phyloP scores from a whole-genome alignment of 1,284 basidiomycete genomes.

The Thelephora terrestris region DNA sequence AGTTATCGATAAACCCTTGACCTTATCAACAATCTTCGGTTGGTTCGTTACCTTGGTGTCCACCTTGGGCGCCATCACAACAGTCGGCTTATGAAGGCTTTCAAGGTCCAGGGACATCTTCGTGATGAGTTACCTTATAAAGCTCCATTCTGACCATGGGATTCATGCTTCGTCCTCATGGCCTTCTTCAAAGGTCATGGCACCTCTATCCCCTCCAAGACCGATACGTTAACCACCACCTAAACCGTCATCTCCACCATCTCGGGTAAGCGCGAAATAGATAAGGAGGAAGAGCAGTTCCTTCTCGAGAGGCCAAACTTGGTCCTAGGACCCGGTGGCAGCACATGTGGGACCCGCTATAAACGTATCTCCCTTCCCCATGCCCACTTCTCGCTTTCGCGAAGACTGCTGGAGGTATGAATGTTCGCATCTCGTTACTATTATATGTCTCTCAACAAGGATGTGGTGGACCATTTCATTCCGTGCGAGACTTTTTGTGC shows the following conservation, averaged over 20 bases:
- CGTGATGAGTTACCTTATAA: slow-evolving; percentile 59
- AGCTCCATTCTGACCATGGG: slow-evolving; percentile 56
- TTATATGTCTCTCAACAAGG: too few relatives aligned
- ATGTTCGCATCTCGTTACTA: too few relatives aligned
- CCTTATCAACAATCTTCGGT: slow-evolving; percentile 38
- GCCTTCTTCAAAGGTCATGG: slow-evolving; percentile 51
- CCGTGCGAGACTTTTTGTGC: too few relatives aligned
- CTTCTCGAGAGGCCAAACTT: slow-evolving; percentile 28
- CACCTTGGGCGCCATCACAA: slow-evolving; percentile 57
- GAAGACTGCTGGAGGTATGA: too few relatives aligned
- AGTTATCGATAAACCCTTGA: slow-evolving; percentile 6
- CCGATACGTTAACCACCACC: slow-evolving; percentile 54
- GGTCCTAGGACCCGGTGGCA: slow-evolving; percentile 28
- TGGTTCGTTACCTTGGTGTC: slow-evolving; percentile 64
- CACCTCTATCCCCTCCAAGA: slow-evolving; percentile 41
- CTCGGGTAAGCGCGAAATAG: slow-evolving; percentile 52
- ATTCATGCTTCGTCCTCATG: slow-evolving; percentile 51
- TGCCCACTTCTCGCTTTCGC: too few relatives aligned
- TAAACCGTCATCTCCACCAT: slow-evolving; percentile 43
- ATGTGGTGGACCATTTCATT: too few relatives aligned
- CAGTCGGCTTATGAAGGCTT: slow-evolving; percentile 59
- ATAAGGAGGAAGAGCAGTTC: slow-evolving; percentile 51
- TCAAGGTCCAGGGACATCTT: slow-evolving; percentile 55
- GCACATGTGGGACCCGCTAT: slow-evolving; percentile 36
- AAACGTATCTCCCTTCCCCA: slow-evolving; percentile 6